A percentile compares a stretch with the other conserved stretches of the same genome.
Evolutionary conservation across 257 asterid genomes (phyloP).

Genomic region (Craterostigma plantagineum): DNA sequence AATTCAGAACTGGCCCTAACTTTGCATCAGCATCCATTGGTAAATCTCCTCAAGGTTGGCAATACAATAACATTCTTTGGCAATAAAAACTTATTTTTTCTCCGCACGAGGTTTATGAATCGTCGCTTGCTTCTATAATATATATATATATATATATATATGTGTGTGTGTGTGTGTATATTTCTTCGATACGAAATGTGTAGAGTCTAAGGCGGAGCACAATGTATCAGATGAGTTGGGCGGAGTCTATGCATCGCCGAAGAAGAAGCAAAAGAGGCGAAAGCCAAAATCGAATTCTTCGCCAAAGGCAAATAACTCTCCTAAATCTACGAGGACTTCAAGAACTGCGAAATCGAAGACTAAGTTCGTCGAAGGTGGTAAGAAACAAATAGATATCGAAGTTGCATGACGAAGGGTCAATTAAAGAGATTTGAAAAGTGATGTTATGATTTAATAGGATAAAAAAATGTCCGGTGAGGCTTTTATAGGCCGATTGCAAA

Average conservation of each 20-base stretch:
- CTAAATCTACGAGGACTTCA: slow-evolving; percentile 26
- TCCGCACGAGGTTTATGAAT: too few species aligned
- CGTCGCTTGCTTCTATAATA: too few species aligned
- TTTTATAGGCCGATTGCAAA: too few species aligned
- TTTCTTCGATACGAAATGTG: too few species aligned
- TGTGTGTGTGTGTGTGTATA: too few species aligned
- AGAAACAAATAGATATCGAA: slow-evolving; percentile 16
- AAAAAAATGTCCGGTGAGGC: too few species aligned
- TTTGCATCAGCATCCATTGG: slow-evolving; percentile 41
- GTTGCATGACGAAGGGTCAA: slow-evolving; percentile 10
- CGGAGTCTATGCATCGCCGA: slow-evolving; percentile 14
- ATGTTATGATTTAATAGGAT: too few species aligned
- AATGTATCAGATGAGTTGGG: slow-evolving; percentile 13
- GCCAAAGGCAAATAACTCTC: slow-evolving; percentile 11
- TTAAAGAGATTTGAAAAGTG: neutral
- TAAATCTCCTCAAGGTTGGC: slow-evolving; percentile 51
- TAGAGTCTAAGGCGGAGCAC: slow-evolving; percentile 20
- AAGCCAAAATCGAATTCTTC: slow-evolving; percentile 31
- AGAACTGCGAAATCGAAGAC: slow-evolving; percentile 29
- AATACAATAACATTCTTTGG: too few species aligned
- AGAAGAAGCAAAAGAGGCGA: slow-evolving; percentile 39
- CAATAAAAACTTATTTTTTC: too few species aligned
- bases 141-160: too few species aligned
- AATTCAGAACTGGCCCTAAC: slow-evolving; percentile 23
- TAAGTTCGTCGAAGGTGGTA: slow-evolving; percentile 29